Conservation (phyloP, 768 basidiomycete species). For the Lenzites betulinus region DNA sequence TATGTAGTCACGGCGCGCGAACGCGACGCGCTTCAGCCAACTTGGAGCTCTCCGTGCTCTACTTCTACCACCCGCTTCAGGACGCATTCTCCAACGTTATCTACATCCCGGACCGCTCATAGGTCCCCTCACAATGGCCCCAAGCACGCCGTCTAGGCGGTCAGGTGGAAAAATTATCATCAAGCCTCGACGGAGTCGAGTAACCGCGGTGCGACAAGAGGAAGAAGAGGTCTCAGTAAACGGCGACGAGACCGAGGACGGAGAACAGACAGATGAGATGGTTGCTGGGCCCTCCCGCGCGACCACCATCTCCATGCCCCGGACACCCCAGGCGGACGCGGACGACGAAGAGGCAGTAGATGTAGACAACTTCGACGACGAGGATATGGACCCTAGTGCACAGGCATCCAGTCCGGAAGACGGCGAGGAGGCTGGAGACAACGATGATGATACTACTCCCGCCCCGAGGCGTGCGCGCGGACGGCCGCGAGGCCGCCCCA, state of each 20-base stretch:
- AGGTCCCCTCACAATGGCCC: constrained; percentile 10
- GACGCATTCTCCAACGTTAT: not conserved
- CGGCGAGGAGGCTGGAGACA: constrained; percentile 31
- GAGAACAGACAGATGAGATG: constrained; percentile 28
- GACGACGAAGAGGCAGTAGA: constrained; percentile 21
- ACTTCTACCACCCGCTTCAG: not conserved
- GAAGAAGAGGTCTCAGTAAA: constrained; percentile 22
- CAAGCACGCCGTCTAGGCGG: constrained; percentile 14
- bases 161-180: constrained; percentile 41
- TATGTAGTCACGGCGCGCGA: not conserved
- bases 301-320: constrained; percentile 5
- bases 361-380: constrained; percentile 27
- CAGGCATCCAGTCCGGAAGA: constrained; percentile 32
- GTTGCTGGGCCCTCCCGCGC: constrained; percentile 6
- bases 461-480: constrained; percentile 28
- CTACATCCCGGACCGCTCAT: too few relatives aligned
- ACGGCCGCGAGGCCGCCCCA: constrained; percentile 27
- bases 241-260: constrained; percentile 31
- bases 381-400: constrained; percentile 39
- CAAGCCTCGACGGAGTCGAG: constrained; percentile 37
- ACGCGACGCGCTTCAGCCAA: not conserved
- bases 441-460: constrained; percentile 22
- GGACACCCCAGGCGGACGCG: constrained; percentile 18
- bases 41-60: not conserved
- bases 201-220: constrained; percentile 3